Evolutionary conservation across 1,139 yeast species (phyloP).

Genomic region (Candida gigantensis): DNA sequence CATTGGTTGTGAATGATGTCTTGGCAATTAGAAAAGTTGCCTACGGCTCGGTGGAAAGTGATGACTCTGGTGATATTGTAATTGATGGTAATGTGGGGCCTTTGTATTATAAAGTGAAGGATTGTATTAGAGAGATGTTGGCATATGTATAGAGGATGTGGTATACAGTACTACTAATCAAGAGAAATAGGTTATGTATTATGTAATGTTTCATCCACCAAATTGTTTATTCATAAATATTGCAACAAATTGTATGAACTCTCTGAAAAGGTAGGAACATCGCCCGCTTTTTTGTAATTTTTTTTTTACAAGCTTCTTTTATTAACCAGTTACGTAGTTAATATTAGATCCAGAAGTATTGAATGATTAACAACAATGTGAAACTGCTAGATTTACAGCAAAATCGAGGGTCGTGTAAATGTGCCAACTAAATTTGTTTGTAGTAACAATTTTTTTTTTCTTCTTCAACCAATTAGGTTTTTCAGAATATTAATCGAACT

Average conservation of each 20-base stretch:
- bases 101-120: conserved; percentile 78
- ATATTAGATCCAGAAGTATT: no score
- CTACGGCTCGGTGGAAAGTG: conserved; percentile 35
- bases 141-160: conserved; percentile 57
- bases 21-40: conserved; percentile 76
- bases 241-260: no score
- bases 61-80: conserved; percentile 73
- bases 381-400: no score
- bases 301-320: no score
- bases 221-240: no score
- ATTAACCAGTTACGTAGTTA: no score
- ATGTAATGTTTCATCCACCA: no score
- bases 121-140: conserved; percentile 72
- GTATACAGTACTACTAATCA: not conserved
- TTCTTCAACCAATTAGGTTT: not conserved
- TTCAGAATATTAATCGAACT: not conserved
- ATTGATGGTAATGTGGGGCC: conserved; percentile 82
- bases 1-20: conserved; percentile 77
- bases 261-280: no score
- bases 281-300: no score
- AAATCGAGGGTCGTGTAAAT: not conserved
- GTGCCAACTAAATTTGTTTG: not conserved
- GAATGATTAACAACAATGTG: no score
- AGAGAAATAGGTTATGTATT: no score
- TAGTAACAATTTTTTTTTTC: not conserved